A percentile compares a stretch with the other conserved stretches of the same genome.
Conservation (phyloP, 495 filamentous ascomycete genomes). For the Astrothelium macrocarpum region DNA sequence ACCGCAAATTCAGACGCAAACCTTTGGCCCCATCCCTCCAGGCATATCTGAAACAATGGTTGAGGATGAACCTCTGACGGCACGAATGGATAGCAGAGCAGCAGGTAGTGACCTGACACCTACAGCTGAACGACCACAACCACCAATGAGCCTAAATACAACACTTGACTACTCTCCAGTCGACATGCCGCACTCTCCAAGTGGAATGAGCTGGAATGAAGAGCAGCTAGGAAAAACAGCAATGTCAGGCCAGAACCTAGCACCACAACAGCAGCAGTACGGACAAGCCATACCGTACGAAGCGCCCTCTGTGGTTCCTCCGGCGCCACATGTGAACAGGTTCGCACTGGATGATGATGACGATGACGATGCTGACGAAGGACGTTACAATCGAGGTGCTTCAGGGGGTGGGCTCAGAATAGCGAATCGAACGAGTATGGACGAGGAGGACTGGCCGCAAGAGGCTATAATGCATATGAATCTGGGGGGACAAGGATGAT, state of each 20-base stretch:
- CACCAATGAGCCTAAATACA: conserved; percentile 16
- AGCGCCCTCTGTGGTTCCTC: neutral
- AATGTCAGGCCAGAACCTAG: too few species aligned
- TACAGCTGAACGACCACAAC: conserved; percentile 22
- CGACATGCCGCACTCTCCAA: conserved; percentile 9
- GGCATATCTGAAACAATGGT: conserved; percentile 12
- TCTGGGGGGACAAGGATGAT: conserved; percentile 14
- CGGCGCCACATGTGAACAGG: neutral
- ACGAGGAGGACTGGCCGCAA: conserved; percentile 27
- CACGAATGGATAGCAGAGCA: conserved; percentile 11
- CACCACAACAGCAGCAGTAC: conserved; percentile 7
- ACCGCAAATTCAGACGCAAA: conserved; percentile 2
- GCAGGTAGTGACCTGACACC: conserved; percentile 26
- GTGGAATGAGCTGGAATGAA: conserved; percentile 1
- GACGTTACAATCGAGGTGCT: neutral
- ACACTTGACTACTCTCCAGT: conserved; percentile 26
- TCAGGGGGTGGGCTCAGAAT: conserved; percentile 27
- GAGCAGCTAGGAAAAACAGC: neutral
- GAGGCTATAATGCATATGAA: conserved; percentile 32
- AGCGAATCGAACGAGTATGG: conserved; percentile 22
- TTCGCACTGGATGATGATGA: conserved; percentile 2
- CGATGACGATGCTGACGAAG: conserved; percentile 3
- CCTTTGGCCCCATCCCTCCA: conserved; percentile 9
- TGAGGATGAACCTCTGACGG: neutral
- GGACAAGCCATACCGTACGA: neutral